phyloP scores from a whole-genome alignment of 1,139 yeast species.

The Kodamaea ohmeri region DNA sequence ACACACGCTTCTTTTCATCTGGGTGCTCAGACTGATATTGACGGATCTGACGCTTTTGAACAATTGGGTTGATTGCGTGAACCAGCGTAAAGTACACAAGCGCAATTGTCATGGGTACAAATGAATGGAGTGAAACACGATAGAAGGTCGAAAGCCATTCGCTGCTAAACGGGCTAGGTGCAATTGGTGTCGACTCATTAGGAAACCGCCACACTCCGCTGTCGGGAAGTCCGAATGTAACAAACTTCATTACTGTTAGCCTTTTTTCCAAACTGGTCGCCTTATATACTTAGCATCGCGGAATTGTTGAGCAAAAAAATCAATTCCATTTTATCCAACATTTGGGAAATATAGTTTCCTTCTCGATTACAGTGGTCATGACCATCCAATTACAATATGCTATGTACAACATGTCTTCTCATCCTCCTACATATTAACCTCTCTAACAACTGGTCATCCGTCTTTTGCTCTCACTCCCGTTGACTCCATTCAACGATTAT shows the following conservation, averaged over 20 bases:
- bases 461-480: too few relatives aligned
- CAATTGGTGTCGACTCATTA: conserved; percentile 30
- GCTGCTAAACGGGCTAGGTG: conserved; percentile 37
- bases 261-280: conserved; percentile 2
- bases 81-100: conserved; percentile 58
- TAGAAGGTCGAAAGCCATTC: conserved; percentile 28
- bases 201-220: conserved; percentile 34
- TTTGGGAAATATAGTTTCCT: not conserved
- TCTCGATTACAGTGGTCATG: too few relatives aligned
- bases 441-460: too few relatives aligned
- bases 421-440: too few relatives aligned
- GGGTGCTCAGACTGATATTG: conserved; percentile 23
- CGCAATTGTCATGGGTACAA: conserved; percentile 59
- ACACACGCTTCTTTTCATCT: conserved; percentile 15
- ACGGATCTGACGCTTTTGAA: conserved; percentile 36
- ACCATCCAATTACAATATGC: too few relatives aligned
- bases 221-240: conserved; percentile 40
- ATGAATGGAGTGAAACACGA: conserved; percentile 33
- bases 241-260: conserved; percentile 15
- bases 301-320: conserved; percentile 6
- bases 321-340: not conserved
- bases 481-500: too few relatives aligned
- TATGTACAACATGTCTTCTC: too few relatives aligned
- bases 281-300: not conserved
- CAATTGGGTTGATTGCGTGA: conserved; percentile 50